Evolutionary conservation across 148 eudicot species (phyloP).

Genomic region (Polygonum maritimum): DNA sequence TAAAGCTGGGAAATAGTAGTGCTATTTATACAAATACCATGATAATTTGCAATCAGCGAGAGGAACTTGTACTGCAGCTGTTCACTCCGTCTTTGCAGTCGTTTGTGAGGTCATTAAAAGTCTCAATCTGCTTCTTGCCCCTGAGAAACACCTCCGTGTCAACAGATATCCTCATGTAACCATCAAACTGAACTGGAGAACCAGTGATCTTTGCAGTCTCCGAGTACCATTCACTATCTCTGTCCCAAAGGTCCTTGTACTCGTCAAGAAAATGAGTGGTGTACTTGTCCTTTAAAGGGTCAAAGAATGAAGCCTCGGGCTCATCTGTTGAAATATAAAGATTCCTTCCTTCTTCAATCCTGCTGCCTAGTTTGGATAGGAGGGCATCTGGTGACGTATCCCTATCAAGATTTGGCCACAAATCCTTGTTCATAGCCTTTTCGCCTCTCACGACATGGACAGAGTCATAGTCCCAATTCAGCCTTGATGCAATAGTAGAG

Average conservation of each 20-base stretch:
- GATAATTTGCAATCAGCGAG: slow-evolving; percentile 12
- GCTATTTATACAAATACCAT: slow-evolving; percentile 4
- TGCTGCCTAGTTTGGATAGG: slow-evolving; percentile 42
- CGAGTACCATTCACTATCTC: slow-evolving; percentile 67
- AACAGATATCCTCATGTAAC: slow-evolving; percentile 82
- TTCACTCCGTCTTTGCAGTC: slow-evolving; percentile 97
- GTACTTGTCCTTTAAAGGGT: slow-evolving; percentile 82
- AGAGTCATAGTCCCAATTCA: slow-evolving; percentile 95
- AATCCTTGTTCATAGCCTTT: slow-evolving; percentile 62
- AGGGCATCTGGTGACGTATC: slow-evolving; percentile 82
- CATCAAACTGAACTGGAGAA: slow-evolving; percentile 80
- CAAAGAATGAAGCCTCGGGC: slow-evolving; percentile 52
- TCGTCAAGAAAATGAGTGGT: slow-evolving; percentile 78
- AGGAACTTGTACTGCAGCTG: slow-evolving; percentile 52
- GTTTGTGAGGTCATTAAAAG: slow-evolving; percentile 84
- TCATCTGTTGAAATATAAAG: slow-evolving; percentile 75
- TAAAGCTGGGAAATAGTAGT: neutral
- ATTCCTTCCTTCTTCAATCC: slow-evolving; percentile 72
- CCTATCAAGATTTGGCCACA: slow-evolving; percentile 81
- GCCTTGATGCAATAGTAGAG: slow-evolving; percentile 56
- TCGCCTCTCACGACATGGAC: slow-evolving; percentile 84
- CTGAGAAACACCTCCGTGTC: slow-evolving; percentile 92
- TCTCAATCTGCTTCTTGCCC: slow-evolving; percentile 89
- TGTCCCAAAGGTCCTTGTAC: slow-evolving; percentile 77
- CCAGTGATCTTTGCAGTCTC: slow-evolving; percentile 73